A percentile compares a stretch with the other conserved stretches of the same genome.
Evolutionary conservation across 1,284 basidiomycete genomes (phyloP).

Genomic region (Microbotryomycetes sp.): DNA sequence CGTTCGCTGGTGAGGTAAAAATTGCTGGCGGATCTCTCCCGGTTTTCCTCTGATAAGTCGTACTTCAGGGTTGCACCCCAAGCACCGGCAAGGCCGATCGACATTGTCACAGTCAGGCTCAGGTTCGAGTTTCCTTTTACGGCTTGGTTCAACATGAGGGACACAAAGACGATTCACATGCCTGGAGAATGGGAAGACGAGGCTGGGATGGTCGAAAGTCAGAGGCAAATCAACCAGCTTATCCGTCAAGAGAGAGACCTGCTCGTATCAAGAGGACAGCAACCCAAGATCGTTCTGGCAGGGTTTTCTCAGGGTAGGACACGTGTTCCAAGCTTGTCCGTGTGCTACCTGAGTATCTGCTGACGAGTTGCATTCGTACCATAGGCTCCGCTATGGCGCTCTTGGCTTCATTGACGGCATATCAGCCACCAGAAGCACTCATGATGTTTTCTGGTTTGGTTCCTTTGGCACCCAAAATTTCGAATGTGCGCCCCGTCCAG

Average conservation of each 20-base stretch:
- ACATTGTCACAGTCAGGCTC: neutral
- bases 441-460: constrained; percentile 24
- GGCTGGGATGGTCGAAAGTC: constrained; percentile 14
- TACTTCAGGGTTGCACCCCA: neutral
- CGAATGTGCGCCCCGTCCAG: constrained; percentile 1
- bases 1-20: neutral
- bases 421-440: constrained; percentile 8
- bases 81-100: neutral
- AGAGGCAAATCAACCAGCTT: constrained; percentile 21
- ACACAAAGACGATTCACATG: neutral
- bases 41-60: no score
- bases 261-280: constrained; percentile 7
- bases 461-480: constrained; percentile 1
- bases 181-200: constrained; percentile 9
- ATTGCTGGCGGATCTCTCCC: neutral
- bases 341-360: neutral
- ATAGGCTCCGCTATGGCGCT: neutral
- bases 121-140: neutral
- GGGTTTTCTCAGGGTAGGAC: constrained; percentile 24
- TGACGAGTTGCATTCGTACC: neutral
- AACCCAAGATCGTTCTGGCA: constrained; percentile 16
- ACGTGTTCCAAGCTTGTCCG: no score
- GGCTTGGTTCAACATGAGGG: neutral
- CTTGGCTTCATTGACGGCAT: neutral
- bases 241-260: constrained; percentile 12